These are phyloP conservation scores for Mycena pura DNA, from an alignment of 768 basidiomycete genomes.

Conservation along the genomic window DNA sequence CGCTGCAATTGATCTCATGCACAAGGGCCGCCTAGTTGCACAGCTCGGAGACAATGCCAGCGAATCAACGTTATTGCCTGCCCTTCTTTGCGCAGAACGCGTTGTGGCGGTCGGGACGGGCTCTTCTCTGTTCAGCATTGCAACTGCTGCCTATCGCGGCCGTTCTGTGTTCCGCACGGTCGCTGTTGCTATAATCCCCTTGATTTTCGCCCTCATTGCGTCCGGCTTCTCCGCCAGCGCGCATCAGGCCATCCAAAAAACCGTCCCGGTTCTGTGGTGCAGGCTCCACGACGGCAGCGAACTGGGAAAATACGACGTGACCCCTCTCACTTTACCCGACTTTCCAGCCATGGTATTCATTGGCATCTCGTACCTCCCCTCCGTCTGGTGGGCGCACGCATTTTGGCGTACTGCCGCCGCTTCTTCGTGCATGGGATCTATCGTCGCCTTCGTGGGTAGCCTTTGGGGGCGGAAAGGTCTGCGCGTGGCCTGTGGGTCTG, in stretches of 20 bases:
- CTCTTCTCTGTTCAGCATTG: background rate
- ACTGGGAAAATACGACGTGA: background rate
- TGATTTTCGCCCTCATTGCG: background rate
- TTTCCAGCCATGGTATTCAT: background rate
- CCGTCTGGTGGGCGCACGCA: too few species aligned
- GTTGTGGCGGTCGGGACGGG: background rate
- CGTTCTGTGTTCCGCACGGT: background rate
- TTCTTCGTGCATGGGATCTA: too few species aligned
- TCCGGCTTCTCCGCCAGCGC: background rate
- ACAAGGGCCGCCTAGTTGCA: background rate
- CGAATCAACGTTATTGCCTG: background rate
- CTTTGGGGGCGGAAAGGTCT: too few species aligned
- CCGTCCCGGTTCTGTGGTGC: background rate
- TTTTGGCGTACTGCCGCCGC: too few species aligned
- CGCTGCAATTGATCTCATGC: background rate
- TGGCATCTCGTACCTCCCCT: background rate
- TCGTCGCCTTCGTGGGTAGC: too few species aligned
- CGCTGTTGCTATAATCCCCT: background rate
- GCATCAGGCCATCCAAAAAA: background rate
- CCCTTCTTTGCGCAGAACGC: slow-evolving; percentile 1
- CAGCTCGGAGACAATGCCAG: slow-evolving; percentile 3
- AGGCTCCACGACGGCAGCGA: background rate
- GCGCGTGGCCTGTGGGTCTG: too few species aligned
- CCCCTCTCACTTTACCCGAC: background rate
- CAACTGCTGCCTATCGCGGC: background rate